These are phyloP conservation scores for Dalechampia spathulata DNA, from an alignment of 441 rosid species.

Conservation along the genomic window DNA sequence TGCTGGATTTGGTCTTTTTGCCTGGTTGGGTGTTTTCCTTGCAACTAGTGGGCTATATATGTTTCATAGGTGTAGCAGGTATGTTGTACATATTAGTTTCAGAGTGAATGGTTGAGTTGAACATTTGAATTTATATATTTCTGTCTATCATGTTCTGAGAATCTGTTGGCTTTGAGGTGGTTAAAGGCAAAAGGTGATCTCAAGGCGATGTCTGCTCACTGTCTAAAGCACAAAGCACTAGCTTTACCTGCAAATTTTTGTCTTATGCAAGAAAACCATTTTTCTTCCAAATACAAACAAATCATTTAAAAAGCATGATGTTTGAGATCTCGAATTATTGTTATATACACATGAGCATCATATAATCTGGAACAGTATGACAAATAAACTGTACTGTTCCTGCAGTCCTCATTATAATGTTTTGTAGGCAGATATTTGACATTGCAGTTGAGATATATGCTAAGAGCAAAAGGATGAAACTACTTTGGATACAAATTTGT, in stretches of 20 bases:
- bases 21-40: conserved; percentile 81
- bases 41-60: conserved; percentile 67
- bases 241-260: too few relatives aligned
- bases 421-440: background rate
- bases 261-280: too few relatives aligned
- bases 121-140: background rate
- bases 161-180: background rate
- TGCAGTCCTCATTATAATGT: background rate
- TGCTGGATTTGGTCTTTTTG: conserved; percentile 67
- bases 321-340: background rate
- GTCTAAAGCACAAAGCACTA: too few relatives aligned
- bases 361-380: background rate
- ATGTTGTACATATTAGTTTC: conserved; percentile 9
- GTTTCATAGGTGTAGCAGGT: conserved; percentile 95
- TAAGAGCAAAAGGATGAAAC: too few relatives aligned
- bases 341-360: background rate
- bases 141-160: background rate
- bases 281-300: background rate
- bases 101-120: background rate
- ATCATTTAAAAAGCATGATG: background rate
- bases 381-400: background rate
- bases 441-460: background rate
- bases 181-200: too few relatives aligned
- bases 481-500: too few relatives aligned
- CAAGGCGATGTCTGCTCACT: too few relatives aligned